Evolutionary conservation across 768 basidiomycete genomes (phyloP).

Genomic region (Dioszegia hungarica): DNA sequence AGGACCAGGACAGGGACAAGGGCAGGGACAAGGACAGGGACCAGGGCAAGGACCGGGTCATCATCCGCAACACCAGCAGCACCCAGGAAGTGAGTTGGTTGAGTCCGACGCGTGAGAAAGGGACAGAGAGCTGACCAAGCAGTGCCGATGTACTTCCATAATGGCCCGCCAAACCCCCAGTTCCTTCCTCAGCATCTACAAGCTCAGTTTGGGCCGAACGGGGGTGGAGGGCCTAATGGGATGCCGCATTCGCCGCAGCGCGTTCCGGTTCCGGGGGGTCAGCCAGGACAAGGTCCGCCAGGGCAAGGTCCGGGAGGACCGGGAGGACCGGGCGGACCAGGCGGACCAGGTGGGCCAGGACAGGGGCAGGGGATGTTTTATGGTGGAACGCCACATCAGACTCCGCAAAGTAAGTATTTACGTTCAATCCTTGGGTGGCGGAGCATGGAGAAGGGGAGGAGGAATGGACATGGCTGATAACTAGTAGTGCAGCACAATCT

Average conservation of each 20-base stretch:
- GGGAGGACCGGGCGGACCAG: not conserved
- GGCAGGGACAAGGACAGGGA: too few species aligned
- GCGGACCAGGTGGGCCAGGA: not conserved
- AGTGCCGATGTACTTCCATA: constrained; percentile 41
- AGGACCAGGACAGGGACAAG: not conserved
- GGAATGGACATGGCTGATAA: too few species aligned
- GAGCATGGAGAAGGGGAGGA: too few species aligned
- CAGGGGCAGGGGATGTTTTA: constrained; percentile 10
- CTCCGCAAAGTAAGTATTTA: constrained; percentile 33
- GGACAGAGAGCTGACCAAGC: constrained; percentile 2
- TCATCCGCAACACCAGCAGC: constrained; percentile 2
- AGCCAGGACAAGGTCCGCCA: constrained; percentile 19
- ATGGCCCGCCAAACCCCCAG: constrained; percentile 34
- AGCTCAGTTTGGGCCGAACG: constrained; percentile 20
- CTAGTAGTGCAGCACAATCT: constrained; percentile 19
- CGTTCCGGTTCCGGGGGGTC: not conserved
- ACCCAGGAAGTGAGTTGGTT: constrained; percentile 24
- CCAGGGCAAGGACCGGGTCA: not conserved
- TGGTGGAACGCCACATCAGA: constrained; percentile 30
- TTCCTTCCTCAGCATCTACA: constrained; percentile 39
- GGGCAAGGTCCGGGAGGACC: constrained; percentile 13
- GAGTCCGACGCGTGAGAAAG: not conserved
- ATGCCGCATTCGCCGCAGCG: not conserved
- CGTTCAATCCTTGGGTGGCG: not conserved
- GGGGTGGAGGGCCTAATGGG: not conserved